These are phyloP conservation scores for Chrysosphaeria jannelii DNA, from an alignment of 2,329 filamentous ascomycete genomes.

Conservation along the genomic window DNA sequence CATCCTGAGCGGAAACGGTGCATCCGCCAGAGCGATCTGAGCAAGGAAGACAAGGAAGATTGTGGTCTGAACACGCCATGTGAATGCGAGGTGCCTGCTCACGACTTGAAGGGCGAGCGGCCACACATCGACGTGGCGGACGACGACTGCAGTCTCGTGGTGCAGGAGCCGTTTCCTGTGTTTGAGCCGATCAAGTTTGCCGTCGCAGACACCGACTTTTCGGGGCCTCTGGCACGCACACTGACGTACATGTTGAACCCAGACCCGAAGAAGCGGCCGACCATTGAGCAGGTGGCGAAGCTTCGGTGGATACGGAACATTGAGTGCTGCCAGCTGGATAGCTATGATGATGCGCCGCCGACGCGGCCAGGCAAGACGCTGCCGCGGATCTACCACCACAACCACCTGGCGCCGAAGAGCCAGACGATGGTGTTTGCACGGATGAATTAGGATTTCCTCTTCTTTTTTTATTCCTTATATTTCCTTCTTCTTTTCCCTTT, in stretches of 20 bases:
- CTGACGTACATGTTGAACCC: constrained; percentile 64
- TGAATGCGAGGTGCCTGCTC: too few species aligned
- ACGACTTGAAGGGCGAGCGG: constrained; percentile 7
- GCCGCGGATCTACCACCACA: constrained; percentile 22
- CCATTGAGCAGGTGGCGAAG: constrained; percentile 34
- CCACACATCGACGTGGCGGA: constrained; percentile 10
- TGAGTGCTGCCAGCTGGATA: constrained; percentile 51
- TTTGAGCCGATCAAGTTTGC: constrained; percentile 20
- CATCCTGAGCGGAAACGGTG: constrained; percentile 5
- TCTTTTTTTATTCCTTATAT: too few species aligned
- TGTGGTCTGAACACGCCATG: too few species aligned
- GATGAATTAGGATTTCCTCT: too few species aligned
- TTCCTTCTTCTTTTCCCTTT: background rate
- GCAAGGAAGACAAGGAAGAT: constrained; percentile 37
- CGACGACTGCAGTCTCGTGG: constrained; percentile 10
- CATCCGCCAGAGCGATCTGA: constrained; percentile 26
- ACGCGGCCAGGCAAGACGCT: constrained; percentile 5
- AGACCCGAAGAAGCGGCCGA: constrained; percentile 37
- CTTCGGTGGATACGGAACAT: constrained; percentile 45
- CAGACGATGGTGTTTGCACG: too few species aligned
- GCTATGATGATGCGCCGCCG: constrained; percentile 25
- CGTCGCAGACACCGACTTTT: too few species aligned
- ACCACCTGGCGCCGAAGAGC: constrained; percentile 21
- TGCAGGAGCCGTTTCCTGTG: constrained; percentile 21
- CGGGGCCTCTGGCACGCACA: constrained; percentile 40